These are phyloP conservation scores for Cucumis hystrix DNA, from an alignment of 306 rosid species.

Conservation along the genomic window DNA sequence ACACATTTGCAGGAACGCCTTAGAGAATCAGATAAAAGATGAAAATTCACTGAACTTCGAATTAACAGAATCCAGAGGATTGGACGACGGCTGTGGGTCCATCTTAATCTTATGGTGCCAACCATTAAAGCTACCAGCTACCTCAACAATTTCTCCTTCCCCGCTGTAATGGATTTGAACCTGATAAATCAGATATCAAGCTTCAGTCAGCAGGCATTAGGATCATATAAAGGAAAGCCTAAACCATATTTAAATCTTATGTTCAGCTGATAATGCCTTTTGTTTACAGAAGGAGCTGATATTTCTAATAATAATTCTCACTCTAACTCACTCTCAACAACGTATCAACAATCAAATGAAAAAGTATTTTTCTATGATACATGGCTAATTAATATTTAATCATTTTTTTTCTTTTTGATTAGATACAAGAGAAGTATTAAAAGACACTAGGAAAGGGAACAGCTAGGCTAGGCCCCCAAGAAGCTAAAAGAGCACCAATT, in stretches of 20 bases:
- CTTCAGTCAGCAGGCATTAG: conserved; percentile 15
- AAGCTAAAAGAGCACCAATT: no score
- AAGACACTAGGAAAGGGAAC: no score
- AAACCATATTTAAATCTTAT: neutral
- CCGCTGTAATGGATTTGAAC: conserved; percentile 51
- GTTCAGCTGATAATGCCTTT: neutral
- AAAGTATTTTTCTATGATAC: no score
- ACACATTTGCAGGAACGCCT: neutral
- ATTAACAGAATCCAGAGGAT: conserved; percentile 23
- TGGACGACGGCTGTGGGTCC: conserved; percentile 50
- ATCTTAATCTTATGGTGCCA: conserved; percentile 71
- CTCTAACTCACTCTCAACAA: no score
- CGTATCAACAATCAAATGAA: no score
- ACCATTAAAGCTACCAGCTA: conserved; percentile 91
- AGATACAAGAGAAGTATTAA: no score
- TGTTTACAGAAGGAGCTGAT: neutral
- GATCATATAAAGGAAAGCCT: neutral
- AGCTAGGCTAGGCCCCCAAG: no score
- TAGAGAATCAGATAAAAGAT: neutral
- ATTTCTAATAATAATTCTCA: neutral
- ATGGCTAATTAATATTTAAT: no score
- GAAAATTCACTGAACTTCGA: conserved; percentile 35
- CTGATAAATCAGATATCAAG: conserved; percentile 30
- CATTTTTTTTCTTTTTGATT: no score
- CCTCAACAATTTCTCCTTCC: conserved; percentile 72